Conservation (phyloP, 2,329 filamentous ascomycete species). For the Xylaria sp. region DNA sequence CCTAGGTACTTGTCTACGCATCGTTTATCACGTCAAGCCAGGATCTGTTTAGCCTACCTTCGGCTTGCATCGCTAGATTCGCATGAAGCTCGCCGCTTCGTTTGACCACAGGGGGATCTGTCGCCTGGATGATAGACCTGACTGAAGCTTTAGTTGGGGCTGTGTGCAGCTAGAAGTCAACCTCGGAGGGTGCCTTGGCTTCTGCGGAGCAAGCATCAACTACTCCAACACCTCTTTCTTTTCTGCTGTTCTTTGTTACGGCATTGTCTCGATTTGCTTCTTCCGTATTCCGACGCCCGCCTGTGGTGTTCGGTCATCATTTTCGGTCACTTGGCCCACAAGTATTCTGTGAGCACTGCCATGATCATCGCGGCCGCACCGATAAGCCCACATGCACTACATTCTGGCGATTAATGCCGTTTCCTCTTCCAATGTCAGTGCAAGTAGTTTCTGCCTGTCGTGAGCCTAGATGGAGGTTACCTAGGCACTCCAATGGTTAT, state of each 20-base stretch:
- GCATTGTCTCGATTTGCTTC: constrained; percentile 1
- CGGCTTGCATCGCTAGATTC: no score
- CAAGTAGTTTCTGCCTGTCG: constrained; percentile 13
- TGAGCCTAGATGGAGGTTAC: not conserved
- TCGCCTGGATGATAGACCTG: no score
- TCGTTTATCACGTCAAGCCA: no score
- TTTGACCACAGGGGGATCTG: no score
- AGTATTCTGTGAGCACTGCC: not conserved
- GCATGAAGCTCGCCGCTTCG: not conserved
- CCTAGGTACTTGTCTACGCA: no score
- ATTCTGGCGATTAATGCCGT: not conserved
- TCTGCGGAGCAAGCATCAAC: not conserved
- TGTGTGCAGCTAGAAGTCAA: no score
- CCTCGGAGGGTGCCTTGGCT: constrained; percentile 19
- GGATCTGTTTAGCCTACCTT: no score
- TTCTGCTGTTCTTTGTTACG: not conserved
- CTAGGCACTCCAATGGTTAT: no score
- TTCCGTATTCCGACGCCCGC: not conserved
- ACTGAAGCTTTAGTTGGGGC: no score
- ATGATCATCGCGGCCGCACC: not conserved
- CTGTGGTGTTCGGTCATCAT: not conserved
- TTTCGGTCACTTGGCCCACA: not conserved
- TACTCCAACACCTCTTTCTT: constrained; percentile 7
- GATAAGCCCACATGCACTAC: not conserved
- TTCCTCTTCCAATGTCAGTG: not conserved